Evolutionary conservation across 225 moss, liverwort and hornwort genomes (phyloP).

Genomic region (Takakia lepidozioides): DNA sequence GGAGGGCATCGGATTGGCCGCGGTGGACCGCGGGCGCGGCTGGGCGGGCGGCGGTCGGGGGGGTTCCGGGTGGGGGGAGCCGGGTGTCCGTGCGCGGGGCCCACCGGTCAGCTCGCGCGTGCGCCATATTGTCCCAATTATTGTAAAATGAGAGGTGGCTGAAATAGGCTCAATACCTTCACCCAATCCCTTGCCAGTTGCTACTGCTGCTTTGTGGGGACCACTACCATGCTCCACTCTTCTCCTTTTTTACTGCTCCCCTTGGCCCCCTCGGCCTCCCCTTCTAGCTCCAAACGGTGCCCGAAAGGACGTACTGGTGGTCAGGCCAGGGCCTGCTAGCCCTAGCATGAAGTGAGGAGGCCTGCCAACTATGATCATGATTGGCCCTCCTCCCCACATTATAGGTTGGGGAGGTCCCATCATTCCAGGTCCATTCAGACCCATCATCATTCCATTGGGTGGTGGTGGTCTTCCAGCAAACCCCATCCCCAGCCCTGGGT

Average conservation of each 20-base stretch:
- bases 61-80: too few relatives aligned
- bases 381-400: constrained; percentile 61
- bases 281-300: constrained; percentile 67
- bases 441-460: constrained; percentile 68
- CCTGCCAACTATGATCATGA: constrained; percentile 77
- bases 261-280: constrained; percentile 63
- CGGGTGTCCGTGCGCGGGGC: too few relatives aligned
- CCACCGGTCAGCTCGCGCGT: too few relatives aligned
- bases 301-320: constrained; percentile 69
- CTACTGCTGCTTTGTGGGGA: constrained; percentile 42
- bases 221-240: constrained; percentile 64
- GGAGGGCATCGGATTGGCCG: too few relatives aligned
- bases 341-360: constrained; percentile 74
- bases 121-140: too few relatives aligned
- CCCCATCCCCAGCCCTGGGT: constrained; percentile 52
- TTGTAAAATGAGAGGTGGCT: too few relatives aligned
- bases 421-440: constrained; percentile 82
- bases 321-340: constrained; percentile 63
- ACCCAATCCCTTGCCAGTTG: too few relatives aligned
- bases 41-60: too few relatives aligned
- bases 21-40: too few relatives aligned
- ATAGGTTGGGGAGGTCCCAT: constrained; percentile 92
- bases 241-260: constrained; percentile 84
- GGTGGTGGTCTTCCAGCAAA: constrained; percentile 76
- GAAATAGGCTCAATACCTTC: too few relatives aligned